phyloP scores from a whole-genome alignment of 768 basidiomycete genomes.

The Tricholoma bakamatsutake region DNA sequence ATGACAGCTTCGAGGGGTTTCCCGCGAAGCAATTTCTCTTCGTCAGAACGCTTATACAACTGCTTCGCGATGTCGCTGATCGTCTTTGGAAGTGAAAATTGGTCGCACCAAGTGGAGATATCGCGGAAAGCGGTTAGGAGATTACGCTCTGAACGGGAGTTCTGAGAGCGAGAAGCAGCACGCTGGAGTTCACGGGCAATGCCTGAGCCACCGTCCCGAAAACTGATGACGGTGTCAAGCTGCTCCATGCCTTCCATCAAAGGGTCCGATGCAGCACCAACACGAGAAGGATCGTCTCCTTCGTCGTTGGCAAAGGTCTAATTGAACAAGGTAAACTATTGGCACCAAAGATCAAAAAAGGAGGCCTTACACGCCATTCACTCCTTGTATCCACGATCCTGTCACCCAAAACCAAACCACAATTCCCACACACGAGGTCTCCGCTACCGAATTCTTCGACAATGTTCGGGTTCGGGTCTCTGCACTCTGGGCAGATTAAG shows the following conservation, averaged over 20 bases:
- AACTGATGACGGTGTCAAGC: conserved; percentile 91
- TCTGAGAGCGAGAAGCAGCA: conserved; percentile 78
- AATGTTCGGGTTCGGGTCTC: conserved; percentile 89
- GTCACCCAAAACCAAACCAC: conserved; percentile 93
- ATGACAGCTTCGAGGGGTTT: conserved; percentile 92
- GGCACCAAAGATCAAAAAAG: conserved; percentile 9
- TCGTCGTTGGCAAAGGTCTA: conserved; percentile 99
- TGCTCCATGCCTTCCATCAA: conserved; percentile 93
- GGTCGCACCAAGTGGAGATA: conserved; percentile 92
- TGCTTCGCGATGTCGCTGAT: conserved; percentile 97
- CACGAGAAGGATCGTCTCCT: conserved; percentile 99
- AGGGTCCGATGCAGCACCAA: conserved; percentile 93
- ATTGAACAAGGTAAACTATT: conserved; percentile 10
- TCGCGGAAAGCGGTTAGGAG: conserved; percentile 86
- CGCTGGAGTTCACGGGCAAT: conserved; percentile 89
- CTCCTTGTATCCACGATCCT: conserved; percentile 95
- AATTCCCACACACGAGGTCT: conserved; percentile 92
- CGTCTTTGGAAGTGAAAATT: conserved; percentile 88
- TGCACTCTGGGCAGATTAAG: conserved; percentile 93
- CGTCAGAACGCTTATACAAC: conserved; percentile 94
- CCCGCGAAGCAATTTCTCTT: conserved; percentile 87
- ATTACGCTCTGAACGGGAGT: conserved; percentile 77
- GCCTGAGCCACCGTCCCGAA: conserved; percentile 92
- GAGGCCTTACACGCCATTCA: conserved; percentile 88
- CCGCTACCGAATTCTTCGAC: conserved; percentile 97